Conservation (phyloP, 2,329 filamentous ascomycete species). For the Trichothecium roseum region DNA sequence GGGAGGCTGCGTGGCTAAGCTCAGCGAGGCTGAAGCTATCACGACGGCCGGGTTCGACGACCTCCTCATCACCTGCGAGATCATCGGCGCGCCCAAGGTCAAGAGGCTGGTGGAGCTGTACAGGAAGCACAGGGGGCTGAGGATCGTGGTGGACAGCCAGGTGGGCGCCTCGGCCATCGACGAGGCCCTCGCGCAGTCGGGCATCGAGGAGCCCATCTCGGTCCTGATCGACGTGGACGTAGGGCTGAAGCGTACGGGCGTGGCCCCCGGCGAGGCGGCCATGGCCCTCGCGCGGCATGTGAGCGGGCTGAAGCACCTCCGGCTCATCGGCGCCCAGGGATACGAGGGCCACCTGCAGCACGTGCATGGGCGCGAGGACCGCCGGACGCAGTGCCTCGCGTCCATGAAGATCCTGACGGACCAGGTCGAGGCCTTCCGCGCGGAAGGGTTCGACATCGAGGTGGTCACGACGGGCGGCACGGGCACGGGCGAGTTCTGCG, state of each 20-base stretch:
- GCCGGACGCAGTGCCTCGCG: conserved; percentile 29
- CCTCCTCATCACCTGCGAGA: conserved; percentile 40
- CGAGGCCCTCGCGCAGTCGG: conserved; percentile 23
- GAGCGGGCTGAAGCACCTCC: conserved; percentile 22
- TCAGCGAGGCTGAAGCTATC: conserved; percentile 34
- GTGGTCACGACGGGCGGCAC: conserved; percentile 43
- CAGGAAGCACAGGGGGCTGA: conserved; percentile 21
- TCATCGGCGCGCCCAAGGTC: conserved; percentile 36
- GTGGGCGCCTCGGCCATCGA: conserved; percentile 33
- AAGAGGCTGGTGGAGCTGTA: conserved; percentile 32
- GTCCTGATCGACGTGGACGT: conserved; percentile 39
- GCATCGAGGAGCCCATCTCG: conserved; percentile 24
- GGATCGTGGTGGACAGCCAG: conserved; percentile 37
- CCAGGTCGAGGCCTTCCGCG: conserved; percentile 29
- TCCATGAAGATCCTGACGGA: conserved; percentile 32
- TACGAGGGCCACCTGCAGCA: conserved; percentile 45
- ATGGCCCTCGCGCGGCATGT: conserved; percentile 28
- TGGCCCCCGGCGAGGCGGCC: conserved; percentile 29
- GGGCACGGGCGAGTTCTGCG: conserved; percentile 43
- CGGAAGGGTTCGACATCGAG: conserved; percentile 29
- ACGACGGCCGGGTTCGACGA: conserved; percentile 33
- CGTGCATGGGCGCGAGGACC: conserved; percentile 30
- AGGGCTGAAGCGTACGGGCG: conserved; percentile 37
- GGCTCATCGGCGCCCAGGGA: conserved; percentile 37
- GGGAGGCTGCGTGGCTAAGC: conserved; percentile 40